phyloP scores from a whole-genome alignment of 1,284 basidiomycete species.

The Austropuccinia psidii region DNA sequence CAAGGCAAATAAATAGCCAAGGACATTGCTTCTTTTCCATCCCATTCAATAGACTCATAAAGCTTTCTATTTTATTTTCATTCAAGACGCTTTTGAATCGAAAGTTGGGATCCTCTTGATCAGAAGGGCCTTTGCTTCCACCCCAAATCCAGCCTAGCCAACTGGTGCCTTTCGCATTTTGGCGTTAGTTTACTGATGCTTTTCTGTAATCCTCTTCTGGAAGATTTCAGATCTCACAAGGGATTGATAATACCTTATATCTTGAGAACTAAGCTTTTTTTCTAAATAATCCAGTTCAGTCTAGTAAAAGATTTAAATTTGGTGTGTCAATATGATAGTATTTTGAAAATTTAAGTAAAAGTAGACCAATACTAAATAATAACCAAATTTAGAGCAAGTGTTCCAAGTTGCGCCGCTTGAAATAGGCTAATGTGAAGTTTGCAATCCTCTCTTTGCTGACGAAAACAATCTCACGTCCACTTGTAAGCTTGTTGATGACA shows the following conservation, averaged over 20 bases:
- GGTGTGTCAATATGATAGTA: too few relatives aligned
- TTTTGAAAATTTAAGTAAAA: too few relatives aligned
- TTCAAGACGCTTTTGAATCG: slow-evolving; percentile 64
- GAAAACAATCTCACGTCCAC: slow-evolving; percentile 92
- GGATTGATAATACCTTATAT: slow-evolving; percentile 95
- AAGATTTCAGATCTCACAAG: slow-evolving; percentile 81
- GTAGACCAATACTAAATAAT: too few relatives aligned
- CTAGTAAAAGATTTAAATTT: too few relatives aligned
- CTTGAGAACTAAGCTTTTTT: slow-evolving; percentile 78
- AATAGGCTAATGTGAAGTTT: slow-evolving; percentile 74
- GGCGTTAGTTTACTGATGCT: slow-evolving; percentile 50
- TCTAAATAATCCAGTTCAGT: slow-evolving; percentile 64
- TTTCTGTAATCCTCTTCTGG: slow-evolving; percentile 63
- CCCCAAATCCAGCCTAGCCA: slow-evolving; percentile 86
- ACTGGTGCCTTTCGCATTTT: slow-evolving; percentile 53
- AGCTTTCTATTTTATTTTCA: slow-evolving; percentile 88
- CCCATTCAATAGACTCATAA: slow-evolving; percentile 89
- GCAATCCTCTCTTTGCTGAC: slow-evolving; percentile 78
- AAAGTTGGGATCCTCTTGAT: slow-evolving; percentile 47
- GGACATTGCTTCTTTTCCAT: slow-evolving; percentile 62
- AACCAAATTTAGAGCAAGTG: background rate
- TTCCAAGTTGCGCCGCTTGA: slow-evolving; percentile 51
- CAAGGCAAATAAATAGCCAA: slow-evolving; percentile 60
- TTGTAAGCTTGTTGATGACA: slow-evolving; percentile 73
- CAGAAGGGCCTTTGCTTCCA: slow-evolving; percentile 42